Evolutionary conservation across 31 red algal species (phyloP), one percentile per base, ranked within the genome.

Genomic region (Asparagopsis taxiformis): DNA sequence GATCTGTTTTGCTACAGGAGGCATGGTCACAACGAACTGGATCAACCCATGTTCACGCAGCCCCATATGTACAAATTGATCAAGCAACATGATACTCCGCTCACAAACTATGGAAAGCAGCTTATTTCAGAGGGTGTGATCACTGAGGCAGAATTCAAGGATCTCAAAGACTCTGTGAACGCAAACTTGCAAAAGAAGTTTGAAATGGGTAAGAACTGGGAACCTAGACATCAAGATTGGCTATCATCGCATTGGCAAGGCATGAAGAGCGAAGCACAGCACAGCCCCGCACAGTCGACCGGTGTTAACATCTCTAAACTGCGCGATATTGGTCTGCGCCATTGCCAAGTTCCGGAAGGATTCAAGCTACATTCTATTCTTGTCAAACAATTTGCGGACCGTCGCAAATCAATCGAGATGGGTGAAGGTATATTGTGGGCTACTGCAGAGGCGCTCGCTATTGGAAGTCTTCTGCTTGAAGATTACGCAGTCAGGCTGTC

Each of bases 1-100:
- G 92, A 99, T 59, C 69, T 99, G 49, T 86, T 99, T 55, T 95
- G 97, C 51, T 99, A 95, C 39, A 70, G 97, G 23, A 68, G 89
- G 28, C 82, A 95, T 82, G 97, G 97, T 2, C 97, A 99, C 65
- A 99, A 99, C 63, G 97, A 99, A 75, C 62, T 95, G 5, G 97
- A 99, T 72, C 88, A 99, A 59, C 92, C 91, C 50, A 90, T 70
- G 61, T 99, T 93, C 50, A 99, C 97, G 1, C 97, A 99, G 74
- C 97, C 97, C 19, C 83, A 85, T 23, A 93, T 95, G 97, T 99
- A 99, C 60, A 72, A 93, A 52, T 44, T 78, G 36, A 99, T 99
- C 57, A 89, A 74, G 48, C 33, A 59, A 25, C 91, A 99, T 31
- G 57, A 77, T 8, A 90, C 97, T 11, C 69, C 81, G 4, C 31